Evolutionary conservation across 179 eudicot genomes (phyloP).

Genomic region (Pouteria campechiana): DNA sequence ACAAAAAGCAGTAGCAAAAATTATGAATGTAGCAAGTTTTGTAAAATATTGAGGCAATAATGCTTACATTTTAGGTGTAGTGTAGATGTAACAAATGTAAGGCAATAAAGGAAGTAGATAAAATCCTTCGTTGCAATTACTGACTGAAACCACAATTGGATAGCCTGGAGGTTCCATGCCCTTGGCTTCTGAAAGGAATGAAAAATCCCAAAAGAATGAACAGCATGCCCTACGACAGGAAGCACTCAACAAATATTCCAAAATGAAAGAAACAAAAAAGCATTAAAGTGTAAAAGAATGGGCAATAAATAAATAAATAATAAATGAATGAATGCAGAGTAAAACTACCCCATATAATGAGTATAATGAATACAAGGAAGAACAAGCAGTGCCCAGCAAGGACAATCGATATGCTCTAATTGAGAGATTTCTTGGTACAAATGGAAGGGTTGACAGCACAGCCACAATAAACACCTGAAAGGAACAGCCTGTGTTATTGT

Average conservation of each 20-base stretch:
- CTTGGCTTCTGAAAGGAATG: constrained; percentile 59
- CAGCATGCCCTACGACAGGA: neutral
- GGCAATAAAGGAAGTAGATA: constrained; percentile 63
- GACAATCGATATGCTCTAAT: constrained; percentile 76
- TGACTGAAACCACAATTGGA: constrained; percentile 83
- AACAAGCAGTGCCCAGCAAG: constrained; percentile 76
- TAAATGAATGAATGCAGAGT: neutral
- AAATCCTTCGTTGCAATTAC: constrained; percentile 75
- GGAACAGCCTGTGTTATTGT: neutral
- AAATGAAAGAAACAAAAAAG: neutral
- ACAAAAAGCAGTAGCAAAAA: constrained; percentile 2
- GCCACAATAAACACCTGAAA: constrained; percentile 83
- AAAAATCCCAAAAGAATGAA: neutral
- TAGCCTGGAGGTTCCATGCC: constrained; percentile 84
- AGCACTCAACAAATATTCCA: neutral
- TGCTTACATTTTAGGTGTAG: constrained; percentile 73
- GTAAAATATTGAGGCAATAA: neutral
- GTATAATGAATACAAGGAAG: constrained; percentile 77
- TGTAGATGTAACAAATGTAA: constrained; percentile 68
- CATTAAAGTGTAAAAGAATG: neutral
- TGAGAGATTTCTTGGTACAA: constrained; percentile 58
- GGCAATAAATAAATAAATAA: neutral
- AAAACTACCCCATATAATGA: constrained; percentile 79
- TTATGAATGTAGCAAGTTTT: neutral
- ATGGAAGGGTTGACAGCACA: constrained; percentile 64